These are phyloP conservation scores for Calonectria pauciramosa DNA, from an alignment of 2,329 filamentous ascomycete genomes.

Conservation along the genomic window DNA sequence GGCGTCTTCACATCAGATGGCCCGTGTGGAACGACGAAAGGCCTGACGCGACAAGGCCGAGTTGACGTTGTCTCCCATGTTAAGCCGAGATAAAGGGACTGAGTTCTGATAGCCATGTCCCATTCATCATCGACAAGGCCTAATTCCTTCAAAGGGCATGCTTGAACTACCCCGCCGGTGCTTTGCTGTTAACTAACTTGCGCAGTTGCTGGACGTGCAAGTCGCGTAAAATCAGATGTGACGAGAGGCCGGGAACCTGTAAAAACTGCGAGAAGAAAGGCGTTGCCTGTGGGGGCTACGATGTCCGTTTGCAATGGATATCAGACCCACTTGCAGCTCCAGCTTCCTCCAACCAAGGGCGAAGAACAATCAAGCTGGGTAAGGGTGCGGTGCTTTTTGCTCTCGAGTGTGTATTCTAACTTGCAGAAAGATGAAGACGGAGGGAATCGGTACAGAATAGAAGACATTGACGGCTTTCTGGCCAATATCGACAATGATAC, in stretches of 20 bases:
- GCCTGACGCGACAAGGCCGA: too few relatives aligned
- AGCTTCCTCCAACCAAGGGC: conserved; percentile 8
- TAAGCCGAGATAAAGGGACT: not conserved
- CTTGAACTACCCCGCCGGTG: not conserved
- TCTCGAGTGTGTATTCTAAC: not conserved
- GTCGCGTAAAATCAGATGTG: conserved; percentile 30
- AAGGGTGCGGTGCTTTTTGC: not conserved
- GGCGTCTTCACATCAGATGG: not conserved
- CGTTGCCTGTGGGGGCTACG: conserved; percentile 22
- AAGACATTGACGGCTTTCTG: conserved; percentile 23
- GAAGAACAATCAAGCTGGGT: conserved; percentile 22
- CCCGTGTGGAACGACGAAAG: not conserved
- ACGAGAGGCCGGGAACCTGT: conserved; percentile 23
- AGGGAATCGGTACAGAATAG: conserved; percentile 6
- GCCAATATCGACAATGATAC: conserved; percentile 18
- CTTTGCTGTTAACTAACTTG: not conserved
- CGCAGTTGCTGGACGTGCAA: conserved; percentile 35
- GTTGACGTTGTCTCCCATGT: not conserved
- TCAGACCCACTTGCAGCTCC: conserved; percentile 16
- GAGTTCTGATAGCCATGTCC: not conserved
- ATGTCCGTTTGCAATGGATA: conserved; percentile 26
- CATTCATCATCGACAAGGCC: not conserved
- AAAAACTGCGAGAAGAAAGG: conserved; percentile 32
- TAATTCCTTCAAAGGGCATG: conserved; percentile 18
- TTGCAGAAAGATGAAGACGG: not conserved